phyloP scores from a whole-genome alignment of 2,329 filamentous ascomycete genomes.

The Trichophyton benhamiae region DNA sequence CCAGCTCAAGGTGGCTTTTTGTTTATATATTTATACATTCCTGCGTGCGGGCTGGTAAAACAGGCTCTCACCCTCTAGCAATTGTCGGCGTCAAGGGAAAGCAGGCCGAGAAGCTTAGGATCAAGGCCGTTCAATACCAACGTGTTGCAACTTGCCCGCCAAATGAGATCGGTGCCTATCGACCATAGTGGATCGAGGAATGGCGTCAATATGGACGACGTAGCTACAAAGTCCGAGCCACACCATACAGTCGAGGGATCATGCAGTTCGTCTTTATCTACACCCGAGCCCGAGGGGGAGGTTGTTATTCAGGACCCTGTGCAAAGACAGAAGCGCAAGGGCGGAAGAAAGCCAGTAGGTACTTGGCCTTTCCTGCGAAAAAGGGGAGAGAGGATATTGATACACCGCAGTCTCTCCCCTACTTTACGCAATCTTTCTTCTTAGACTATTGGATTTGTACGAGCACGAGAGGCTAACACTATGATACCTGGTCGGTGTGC shows the following conservation, averaged over 20 bases:
- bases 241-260: slow-evolving; percentile 27
- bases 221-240: slow-evolving; percentile 34
- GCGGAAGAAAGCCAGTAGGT: slow-evolving; percentile 88
- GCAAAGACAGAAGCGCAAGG: slow-evolving; percentile 75
- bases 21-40: neutral
- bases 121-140: neutral
- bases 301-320: slow-evolving; percentile 31
- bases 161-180: slow-evolving; percentile 37
- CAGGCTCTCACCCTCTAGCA: neutral
- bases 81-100: neutral
- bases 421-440: slow-evolving; percentile 9
- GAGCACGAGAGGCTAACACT: neutral
- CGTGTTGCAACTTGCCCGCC: neutral
- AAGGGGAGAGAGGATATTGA: slow-evolving; percentile 11
- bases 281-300: slow-evolving; percentile 34
- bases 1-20: neutral
- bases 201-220: slow-evolving; percentile 28
- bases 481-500: neutral
- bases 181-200: slow-evolving; percentile 28
- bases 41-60: neutral
- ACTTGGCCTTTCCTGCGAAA: neutral
- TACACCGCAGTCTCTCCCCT: slow-evolving; percentile 1
- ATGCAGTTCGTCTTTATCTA: slow-evolving; percentile 35
- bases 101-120: neutral
- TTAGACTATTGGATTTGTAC: neutral